Evolutionary conservation across 2,329 filamentous ascomycete species (phyloP).

Genomic region (Microdochium paspali): DNA sequence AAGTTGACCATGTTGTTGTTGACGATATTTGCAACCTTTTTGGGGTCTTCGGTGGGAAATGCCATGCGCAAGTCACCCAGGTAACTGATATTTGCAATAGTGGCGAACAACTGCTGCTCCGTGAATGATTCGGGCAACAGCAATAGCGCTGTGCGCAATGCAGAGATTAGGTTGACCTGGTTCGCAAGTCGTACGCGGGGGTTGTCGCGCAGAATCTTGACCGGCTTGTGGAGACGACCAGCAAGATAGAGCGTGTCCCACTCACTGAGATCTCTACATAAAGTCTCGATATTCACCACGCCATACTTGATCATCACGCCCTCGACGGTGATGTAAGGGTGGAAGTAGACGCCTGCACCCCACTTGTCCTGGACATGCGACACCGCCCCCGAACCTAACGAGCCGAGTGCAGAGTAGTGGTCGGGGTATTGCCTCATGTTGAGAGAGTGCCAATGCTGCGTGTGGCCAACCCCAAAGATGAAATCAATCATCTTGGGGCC

Average conservation of each 20-base stretch:
- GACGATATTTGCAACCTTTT: constrained; percentile 92
- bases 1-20: constrained; percentile 86
- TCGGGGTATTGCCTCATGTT: constrained; percentile 82
- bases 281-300: constrained; percentile 85
- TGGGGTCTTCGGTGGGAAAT: constrained; percentile 79
- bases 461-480: constrained; percentile 90
- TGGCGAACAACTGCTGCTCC: constrained; percentile 79
- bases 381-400: constrained; percentile 75
- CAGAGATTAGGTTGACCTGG: constrained; percentile 89
- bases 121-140: constrained; percentile 78
- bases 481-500: constrained; percentile 97
- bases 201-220: constrained; percentile 90
- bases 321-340: constrained; percentile 89
- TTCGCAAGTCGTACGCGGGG: constrained; percentile 87
- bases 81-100: constrained; percentile 88
- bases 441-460: constrained; percentile 92
- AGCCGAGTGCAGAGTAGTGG: constrained; percentile 83
- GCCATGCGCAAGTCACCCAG: constrained; percentile 95
- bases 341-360: constrained; percentile 95
- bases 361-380: constrained; percentile 77
- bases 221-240: constrained; percentile 89
- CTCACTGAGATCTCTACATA: constrained; percentile 75
- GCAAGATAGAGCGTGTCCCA: constrained; percentile 98
- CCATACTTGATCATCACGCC: constrained; percentile 97
- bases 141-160: constrained; percentile 79